phyloP scores from a whole-genome alignment of 139 green algal genomes.

The Gonium pectorale region DNA sequence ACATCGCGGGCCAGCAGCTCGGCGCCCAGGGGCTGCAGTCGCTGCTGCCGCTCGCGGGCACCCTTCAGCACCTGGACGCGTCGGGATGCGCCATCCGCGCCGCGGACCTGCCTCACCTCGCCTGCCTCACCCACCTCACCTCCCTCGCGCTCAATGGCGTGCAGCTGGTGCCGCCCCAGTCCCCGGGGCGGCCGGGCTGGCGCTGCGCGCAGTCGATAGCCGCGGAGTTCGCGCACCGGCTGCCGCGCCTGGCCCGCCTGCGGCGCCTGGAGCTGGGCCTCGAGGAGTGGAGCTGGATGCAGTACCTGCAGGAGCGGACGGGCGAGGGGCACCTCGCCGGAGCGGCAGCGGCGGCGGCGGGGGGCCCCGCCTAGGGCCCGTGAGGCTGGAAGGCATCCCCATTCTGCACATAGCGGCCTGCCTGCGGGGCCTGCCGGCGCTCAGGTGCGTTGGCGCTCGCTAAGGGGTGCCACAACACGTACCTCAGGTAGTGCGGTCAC shows the following conservation, averaged over 20 bases:
- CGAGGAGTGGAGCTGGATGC: no score
- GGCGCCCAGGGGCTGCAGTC: not conserved
- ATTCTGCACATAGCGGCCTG: no score
- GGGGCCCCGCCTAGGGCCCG: no score
- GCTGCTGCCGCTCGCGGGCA: not conserved
- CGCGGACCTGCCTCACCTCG: not conserved
- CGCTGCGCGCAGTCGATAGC: not conserved
- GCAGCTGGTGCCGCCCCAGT: not conserved
- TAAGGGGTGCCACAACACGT: no score
- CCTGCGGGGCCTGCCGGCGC: no score
- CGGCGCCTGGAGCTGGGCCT: not conserved
- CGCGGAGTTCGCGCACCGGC: not conserved
- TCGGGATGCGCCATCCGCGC: not conserved
- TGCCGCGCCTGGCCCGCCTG: not conserved
- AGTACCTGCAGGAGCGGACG: no score
- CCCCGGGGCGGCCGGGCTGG: no score
- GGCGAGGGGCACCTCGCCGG: no score
- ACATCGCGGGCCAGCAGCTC: not conserved
- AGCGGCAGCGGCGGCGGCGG: no score
- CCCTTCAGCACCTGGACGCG: conserved; percentile 7
- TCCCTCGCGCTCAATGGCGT: not conserved
- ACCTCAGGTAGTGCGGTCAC: no score
- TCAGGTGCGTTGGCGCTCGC: no score
- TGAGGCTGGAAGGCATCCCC: no score
- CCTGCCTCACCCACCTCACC: not conserved